Percentiles rank a stretch among this genome's conserved stretches.
These are phyloP conservation scores for Hymenoscyphus salicellus DNA, from an alignment of 2,329 filamentous ascomycete species.

Conservation along the genomic window DNA sequence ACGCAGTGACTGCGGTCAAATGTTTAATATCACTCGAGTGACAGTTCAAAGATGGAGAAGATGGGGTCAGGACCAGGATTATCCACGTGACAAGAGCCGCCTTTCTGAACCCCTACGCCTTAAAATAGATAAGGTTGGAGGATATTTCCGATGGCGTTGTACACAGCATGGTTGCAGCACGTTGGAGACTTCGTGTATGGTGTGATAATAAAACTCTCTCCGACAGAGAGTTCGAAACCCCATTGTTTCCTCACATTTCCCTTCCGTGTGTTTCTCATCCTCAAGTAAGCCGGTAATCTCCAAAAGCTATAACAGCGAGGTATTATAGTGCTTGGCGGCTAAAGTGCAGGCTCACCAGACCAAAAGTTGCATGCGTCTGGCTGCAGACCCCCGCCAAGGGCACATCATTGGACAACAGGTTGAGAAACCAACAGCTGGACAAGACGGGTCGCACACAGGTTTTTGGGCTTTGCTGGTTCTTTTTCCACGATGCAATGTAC, in stretches of 20 bases:
- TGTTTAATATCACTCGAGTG: background rate
- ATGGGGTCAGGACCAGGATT: background rate
- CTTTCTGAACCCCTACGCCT: background rate
- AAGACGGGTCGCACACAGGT: background rate
- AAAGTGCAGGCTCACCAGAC: conserved; percentile 28
- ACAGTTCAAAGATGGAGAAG: background rate
- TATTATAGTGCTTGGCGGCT: conserved; percentile 24
- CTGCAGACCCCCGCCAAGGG: background rate
- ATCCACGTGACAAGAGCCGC: background rate
- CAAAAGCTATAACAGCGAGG: conserved; percentile 11
- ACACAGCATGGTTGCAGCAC: background rate
- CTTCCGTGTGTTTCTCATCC: background rate
- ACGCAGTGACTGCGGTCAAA: conserved; percentile 1
- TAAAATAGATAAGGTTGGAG: background rate
- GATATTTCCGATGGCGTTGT: background rate
- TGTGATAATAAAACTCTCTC: background rate
- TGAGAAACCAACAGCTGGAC: conserved; percentile 7
- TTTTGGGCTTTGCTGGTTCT: background rate
- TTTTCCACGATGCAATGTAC: conserved; percentile 3
- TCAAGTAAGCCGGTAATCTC: conserved; percentile 13
- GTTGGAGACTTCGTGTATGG: background rate
- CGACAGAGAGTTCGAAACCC: background rate
- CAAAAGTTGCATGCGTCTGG: conserved; percentile 22
- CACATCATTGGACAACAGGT: conserved; percentile 13
- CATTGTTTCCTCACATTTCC: background rate